Conservation (phyloP, 2,329 filamentous ascomycete species). For the Teratosphaeria nubilosa region DNA sequence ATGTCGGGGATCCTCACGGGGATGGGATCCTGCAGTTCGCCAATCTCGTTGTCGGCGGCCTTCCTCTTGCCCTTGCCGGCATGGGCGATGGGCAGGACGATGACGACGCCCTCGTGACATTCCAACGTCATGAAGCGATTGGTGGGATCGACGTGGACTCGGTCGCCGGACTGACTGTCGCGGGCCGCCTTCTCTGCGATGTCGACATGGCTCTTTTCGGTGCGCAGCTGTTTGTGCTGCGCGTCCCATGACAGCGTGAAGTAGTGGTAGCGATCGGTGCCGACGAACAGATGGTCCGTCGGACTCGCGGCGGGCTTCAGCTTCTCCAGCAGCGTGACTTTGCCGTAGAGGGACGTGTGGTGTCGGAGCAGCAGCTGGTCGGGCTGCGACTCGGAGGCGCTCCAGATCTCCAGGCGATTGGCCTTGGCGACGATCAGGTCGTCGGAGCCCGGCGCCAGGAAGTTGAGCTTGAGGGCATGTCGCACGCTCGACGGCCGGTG, state of each 20-base stretch:
- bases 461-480: constrained; percentile 71
- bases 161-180: constrained; percentile 72
- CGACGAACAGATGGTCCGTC: constrained; percentile 82
- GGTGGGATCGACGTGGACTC: constrained; percentile 74
- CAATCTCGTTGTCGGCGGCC: constrained; percentile 37
- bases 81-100: constrained; percentile 51
- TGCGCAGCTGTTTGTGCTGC: constrained; percentile 42
- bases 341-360: constrained; percentile 70
- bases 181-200: constrained; percentile 52
- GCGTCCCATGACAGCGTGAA: constrained; percentile 81
- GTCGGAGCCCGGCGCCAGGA: constrained; percentile 64
- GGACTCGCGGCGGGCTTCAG: constrained; percentile 63
- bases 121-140: constrained; percentile 58
- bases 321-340: constrained; percentile 73
- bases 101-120: constrained; percentile 58
- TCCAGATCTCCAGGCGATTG: constrained; percentile 79
- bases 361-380: constrained; percentile 55
- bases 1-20: constrained; percentile 56
- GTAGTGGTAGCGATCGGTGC: constrained; percentile 81
- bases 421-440: constrained; percentile 79
- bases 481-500: constrained; percentile 85
- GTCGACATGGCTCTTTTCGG: constrained; percentile 49
- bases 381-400: constrained; percentile 35
- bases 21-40: constrained; percentile 51
- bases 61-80: constrained; percentile 39